Evolutionary conservation across 495 filamentous ascomycete genomes (phyloP), one percentile per base, ranked within the genome.

Genomic region (Lophiotrema nucula): DNA sequence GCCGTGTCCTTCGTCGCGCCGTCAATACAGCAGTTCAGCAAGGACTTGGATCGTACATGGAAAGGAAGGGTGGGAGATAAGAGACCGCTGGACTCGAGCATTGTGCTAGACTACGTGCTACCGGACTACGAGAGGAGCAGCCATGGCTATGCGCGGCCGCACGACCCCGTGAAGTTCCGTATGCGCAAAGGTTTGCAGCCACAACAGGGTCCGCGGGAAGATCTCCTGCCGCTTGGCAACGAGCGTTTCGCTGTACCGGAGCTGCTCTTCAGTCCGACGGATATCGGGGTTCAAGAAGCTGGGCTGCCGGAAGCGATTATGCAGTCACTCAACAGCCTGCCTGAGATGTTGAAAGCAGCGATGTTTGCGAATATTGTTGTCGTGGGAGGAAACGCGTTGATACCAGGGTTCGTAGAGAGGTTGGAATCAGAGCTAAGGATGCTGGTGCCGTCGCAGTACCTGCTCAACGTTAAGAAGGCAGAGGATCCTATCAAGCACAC

Each of bases 211-310:
- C 77, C 83, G 1, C 73, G 77, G 1, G 93, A 97, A 67, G 90
- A 97, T 65, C 81, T 90, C 21, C 70, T 97, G 64, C 90, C 92
- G 0, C 73, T 97, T 19, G 84, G 88, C 2, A 97, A 96, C 67
- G 93, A 99, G 71, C 81, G 93, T 39, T 99, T 99, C 67, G 77
- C 82, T 15, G 88, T 96, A 0, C 92, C 93, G 1, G 93, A 99
- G 70, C 77, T 97, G 21, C 76, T 97, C 16, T 97, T 97, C 69
- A 85, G 79, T 22, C 92, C 93, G 0, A 77, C 77, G 1, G 91
- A 97, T 71, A 86, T 99, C 47, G 93, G 92, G 0, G 79, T 97
- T 75, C 83, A 83, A 42, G 88, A 95, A 64, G 87, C 88, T 3
- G 93, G 93, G 1, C 75, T 97, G 2, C 83, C 88, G 1, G 88